Evolutionary conservation across 768 basidiomycete species (phyloP), one percentile per base, ranked within the genome.

Genomic region (Boletus fagicola): DNA sequence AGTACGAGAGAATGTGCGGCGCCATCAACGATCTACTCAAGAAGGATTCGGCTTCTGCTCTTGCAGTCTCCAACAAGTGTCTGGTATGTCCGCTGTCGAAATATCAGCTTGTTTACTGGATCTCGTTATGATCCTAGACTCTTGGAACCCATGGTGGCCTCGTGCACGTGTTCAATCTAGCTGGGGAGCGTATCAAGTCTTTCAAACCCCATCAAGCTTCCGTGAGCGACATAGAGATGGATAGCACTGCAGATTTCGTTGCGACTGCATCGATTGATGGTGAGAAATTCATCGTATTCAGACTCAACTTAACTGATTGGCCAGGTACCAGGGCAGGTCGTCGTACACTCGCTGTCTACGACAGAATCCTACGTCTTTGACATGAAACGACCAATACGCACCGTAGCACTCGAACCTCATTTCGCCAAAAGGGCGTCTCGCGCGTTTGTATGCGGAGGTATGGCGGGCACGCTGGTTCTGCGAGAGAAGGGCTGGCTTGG

Each of bases 401-500:
- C 89, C 4, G 81, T 98, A 45, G 85, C 94, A 2, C 80, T 98
- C 54, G 96, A 98, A 66, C 97, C 97, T 7, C 81, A 86, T 58
- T 99, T 96, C 60, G 84, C 88, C 4, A 90, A 89, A 72, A 83
- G 83, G 49, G 79, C 80, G 38, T 83, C 89, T 9, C 81, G 92
- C 22, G 82, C 89, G 0, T 88, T 97, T 63, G 89, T 97, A 12
- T 92, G 89, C 54, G 97, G 96, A 22, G 97, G 97, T 10, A 81
- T 96, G 80, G 88, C 92, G 0, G 96, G 97, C 5, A 85, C 80
- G 22, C 76, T 99, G 28, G 77, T 91, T n/a, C 65, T 97, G 63
- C 84, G 90, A 61, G 96, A 98, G 77, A 98, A 97, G 68, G 92
- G 94, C 7, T 98, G 97, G 95, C 74, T 98, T 1, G 94, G 96